Conservation (phyloP, 2,329 filamentous ascomycete species). For the Beauveria medogensis region DNA sequence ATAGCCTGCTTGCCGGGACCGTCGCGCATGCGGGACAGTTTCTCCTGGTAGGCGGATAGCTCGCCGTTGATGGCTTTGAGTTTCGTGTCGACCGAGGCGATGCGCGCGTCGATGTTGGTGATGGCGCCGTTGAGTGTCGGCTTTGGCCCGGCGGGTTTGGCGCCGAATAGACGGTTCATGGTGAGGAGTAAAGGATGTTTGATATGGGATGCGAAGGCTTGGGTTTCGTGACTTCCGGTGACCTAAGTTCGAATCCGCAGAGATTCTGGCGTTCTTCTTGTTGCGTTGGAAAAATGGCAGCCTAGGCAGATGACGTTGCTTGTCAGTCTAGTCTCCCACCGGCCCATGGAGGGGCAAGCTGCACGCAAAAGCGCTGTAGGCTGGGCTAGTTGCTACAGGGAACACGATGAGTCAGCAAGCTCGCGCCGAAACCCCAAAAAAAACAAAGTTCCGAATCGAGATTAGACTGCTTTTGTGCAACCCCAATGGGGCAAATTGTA, state of each 20-base stretch:
- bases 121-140: slow-evolving; percentile 81
- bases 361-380: neutral
- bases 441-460: slow-evolving; percentile 6
- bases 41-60: slow-evolving; percentile 77
- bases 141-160: slow-evolving; percentile 79
- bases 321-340: neutral
- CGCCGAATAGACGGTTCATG: slow-evolving; percentile 96
- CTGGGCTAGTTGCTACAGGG: neutral
- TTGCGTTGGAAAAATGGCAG: neutral
- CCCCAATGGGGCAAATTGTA: slow-evolving; percentile 10
- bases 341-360: slow-evolving; percentile 2
- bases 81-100: slow-evolving; percentile 88
- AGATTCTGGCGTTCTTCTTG: neutral
- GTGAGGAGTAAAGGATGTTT: neutral
- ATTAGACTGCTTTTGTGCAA: neutral
- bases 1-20: slow-evolving; percentile 89
- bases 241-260: neutral
- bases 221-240: neutral
- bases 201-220: neutral
- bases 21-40: slow-evolving; percentile 87
- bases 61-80: slow-evolving; percentile 88
- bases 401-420: slow-evolving; percentile 4
- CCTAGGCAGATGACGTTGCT: neutral
- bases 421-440: neutral
- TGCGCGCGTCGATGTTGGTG: slow-evolving; percentile 72